Evolutionary conservation across 371 early-diverging fungal genomes (phyloP).

Genomic region (Polyrhizophydium stewartii): DNA sequence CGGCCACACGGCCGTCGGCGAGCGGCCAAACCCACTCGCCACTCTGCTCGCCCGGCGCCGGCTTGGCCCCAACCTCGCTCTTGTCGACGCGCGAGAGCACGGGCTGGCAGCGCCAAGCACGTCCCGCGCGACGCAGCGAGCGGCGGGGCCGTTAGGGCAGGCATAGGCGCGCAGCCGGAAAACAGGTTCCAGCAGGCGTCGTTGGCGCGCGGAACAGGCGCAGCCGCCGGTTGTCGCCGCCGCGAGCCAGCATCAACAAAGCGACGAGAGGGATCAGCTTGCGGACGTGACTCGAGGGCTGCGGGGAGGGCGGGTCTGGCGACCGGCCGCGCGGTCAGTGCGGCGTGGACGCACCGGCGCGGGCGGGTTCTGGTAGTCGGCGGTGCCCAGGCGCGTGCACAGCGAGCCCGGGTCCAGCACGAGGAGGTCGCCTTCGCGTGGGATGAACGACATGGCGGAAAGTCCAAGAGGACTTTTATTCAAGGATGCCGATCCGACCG

Average conservation of each 20-base stretch:
- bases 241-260: not conserved
- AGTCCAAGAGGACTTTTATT: too few species aligned
- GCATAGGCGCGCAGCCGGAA: too few species aligned
- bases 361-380: constrained; percentile 5
- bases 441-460: too few species aligned
- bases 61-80: too few species aligned
- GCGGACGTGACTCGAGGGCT: not conserved
- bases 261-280: not conserved
- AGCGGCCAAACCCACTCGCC: constrained; percentile 64
- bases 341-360: constrained; percentile 4
- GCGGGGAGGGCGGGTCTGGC: not conserved
- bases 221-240: not conserved
- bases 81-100: too few species aligned
- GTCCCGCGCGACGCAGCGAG: too few species aligned
- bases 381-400: constrained; percentile 10
- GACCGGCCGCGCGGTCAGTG: not conserved
- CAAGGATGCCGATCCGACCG: too few species aligned
- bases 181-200: too few species aligned
- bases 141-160: too few species aligned
- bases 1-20: constrained; percentile 53
- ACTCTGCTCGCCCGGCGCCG: too few species aligned
- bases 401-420: constrained; percentile 20
- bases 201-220: too few species aligned
- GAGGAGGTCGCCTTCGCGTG: constrained; percentile 14
- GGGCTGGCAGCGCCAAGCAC: too few species aligned